Evolutionary conservation across 331 rosid species (phyloP).

Genomic region (Prunus yedoensis): DNA sequence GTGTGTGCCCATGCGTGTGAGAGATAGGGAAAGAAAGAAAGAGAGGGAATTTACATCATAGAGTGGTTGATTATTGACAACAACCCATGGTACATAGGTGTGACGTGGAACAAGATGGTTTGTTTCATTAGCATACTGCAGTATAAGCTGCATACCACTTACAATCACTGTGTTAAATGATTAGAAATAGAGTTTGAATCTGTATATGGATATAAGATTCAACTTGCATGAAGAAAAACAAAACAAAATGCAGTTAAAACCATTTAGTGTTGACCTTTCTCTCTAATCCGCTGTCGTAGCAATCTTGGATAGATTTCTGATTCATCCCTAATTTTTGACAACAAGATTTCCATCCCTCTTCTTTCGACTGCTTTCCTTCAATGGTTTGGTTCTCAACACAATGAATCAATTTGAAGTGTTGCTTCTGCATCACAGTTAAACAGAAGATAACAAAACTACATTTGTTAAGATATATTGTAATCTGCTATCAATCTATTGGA

Average conservation of each 20-base stretch:
- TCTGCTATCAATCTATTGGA: neutral
- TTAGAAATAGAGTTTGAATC: neutral
- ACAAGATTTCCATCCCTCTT: conserved; percentile 25
- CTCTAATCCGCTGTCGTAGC: conserved; percentile 28
- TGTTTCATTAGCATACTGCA: conserved; percentile 28
- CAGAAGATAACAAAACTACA: no score
- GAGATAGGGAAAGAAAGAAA: neutral
- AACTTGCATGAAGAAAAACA: neutral
- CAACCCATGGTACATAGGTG: conserved; percentile 32
- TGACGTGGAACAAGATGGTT: conserved; percentile 20
- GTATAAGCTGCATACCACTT: conserved; percentile 30
- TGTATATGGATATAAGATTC: neutral
- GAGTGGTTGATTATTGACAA: conserved; percentile 21
- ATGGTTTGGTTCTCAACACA: conserved; percentile 26
- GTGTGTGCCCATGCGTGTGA: no score
- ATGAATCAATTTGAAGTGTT: conserved; percentile 21
- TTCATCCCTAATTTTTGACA: conserved; percentile 3
- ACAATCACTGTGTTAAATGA: neutral
- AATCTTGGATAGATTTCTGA: conserved; percentile 6
- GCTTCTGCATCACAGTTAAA: conserved; percentile 15
- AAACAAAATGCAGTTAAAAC: neutral
- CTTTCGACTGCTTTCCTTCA: neutral
- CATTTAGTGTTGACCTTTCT: conserved; percentile 15
- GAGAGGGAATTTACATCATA: conserved; percentile 3
- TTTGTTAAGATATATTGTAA: neutral